phyloP scores from a whole-genome alignment of 2,329 filamentous ascomycete genomes.

The Monilinia vaccinii-corymbosi region DNA sequence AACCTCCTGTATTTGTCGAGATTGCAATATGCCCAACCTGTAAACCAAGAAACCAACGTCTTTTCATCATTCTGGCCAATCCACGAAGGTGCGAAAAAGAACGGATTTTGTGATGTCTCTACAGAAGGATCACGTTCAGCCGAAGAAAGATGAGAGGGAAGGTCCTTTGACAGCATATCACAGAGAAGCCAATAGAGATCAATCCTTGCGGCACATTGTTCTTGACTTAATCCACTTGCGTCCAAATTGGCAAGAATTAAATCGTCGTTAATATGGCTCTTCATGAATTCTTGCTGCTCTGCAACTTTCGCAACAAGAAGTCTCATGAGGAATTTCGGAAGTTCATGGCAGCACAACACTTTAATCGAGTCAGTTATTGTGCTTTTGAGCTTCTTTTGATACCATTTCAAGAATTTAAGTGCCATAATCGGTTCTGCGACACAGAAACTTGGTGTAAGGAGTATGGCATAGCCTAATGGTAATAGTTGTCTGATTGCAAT shows the following conservation, averaged over 20 bases:
- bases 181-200: slow-evolving; percentile 15
- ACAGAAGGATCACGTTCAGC: slow-evolving; percentile 11
- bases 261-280: slow-evolving; percentile 16
- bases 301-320: slow-evolving; percentile 24
- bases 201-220: slow-evolving; percentile 21
- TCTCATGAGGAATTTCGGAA: slow-evolving; percentile 24
- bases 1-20: slow-evolving; percentile 46
- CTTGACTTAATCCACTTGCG: slow-evolving; percentile 19
- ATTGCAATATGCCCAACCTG: slow-evolving; percentile 44
- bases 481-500: slow-evolving; percentile 36
- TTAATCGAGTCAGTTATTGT: slow-evolving; percentile 14
- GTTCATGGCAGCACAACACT: slow-evolving; percentile 19
- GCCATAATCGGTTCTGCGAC: slow-evolving; percentile 36
- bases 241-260: slow-evolving; percentile 20
- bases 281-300: slow-evolving; percentile 22
- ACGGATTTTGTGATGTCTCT: slow-evolving; percentile 25
- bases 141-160: background rate
- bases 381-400: slow-evolving; percentile 19
- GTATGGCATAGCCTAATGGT: slow-evolving; percentile 36
- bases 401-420: slow-evolving; percentile 36
- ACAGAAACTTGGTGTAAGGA: slow-evolving; percentile 42
- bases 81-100: slow-evolving; percentile 38
- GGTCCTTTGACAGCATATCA: slow-evolving; percentile 11
- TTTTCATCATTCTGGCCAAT: slow-evolving; percentile 53
- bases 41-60: slow-evolving; percentile 54